phyloP scores from a whole-genome alignment of 2,329 filamentous ascomycete genomes.

The Diplodia intermedia region DNA sequence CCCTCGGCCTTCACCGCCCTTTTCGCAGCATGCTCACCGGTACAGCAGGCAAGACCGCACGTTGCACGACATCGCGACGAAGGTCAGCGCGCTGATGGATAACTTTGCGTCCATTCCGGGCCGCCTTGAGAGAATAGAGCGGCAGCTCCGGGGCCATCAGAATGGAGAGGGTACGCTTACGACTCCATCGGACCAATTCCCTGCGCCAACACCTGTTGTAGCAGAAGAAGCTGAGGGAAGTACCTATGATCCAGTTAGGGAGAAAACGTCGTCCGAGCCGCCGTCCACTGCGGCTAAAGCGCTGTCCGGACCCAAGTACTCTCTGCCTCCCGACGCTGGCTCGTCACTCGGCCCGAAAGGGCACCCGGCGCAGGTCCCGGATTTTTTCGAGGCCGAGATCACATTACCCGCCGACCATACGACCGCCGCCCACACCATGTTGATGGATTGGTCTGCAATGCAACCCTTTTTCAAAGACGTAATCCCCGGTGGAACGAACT shows the following conservation, averaged over 20 bases:
- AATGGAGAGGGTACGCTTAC: conserved; percentile 33
- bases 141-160: conserved; percentile 31
- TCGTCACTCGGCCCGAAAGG: conserved; percentile 16
- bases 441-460: conserved; percentile 67
- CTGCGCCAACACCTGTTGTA: conserved; percentile 27
- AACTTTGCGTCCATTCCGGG: conserved; percentile 28
- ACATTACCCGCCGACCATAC: conserved; percentile 86
- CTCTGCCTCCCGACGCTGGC: conserved; percentile 37
- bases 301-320: conserved; percentile 32
- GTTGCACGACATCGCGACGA: conserved; percentile 56
- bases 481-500: conserved; percentile 52
- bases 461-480: conserved; percentile 63
- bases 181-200: conserved; percentile 33
- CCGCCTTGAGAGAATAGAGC: conserved; percentile 31
- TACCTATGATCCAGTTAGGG: conserved; percentile 32
- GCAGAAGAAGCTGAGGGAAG: conserved; percentile 32
- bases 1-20: conserved; percentile 15
- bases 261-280: conserved; percentile 32
- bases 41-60: conserved; percentile 55
- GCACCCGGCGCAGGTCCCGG: conserved; percentile 42
- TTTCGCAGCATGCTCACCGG: conserved; percentile 18
- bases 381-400: conserved; percentile 60
- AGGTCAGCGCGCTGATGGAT: conserved; percentile 38
- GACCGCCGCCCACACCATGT: conserved; percentile 82
- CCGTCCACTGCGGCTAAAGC: conserved; percentile 22